Evolutionary conservation across 2,329 filamentous ascomycete genomes (phyloP), one percentile per base, ranked within the genome.

Genomic region (Biscogniauxia mediterranea): DNA sequence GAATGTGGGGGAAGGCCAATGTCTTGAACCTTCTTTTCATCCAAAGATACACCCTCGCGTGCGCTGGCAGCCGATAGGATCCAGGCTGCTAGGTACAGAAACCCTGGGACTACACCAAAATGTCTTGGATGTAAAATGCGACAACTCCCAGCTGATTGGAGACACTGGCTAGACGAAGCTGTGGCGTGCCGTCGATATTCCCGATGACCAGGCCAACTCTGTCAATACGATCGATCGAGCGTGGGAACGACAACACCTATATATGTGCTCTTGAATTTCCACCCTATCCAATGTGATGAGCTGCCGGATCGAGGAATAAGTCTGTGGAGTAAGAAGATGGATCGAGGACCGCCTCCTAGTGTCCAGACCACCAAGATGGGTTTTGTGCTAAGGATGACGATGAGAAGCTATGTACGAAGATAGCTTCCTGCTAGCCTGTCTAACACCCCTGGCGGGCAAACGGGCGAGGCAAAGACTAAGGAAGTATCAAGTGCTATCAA

Each of bases 91-190:
- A 46, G 38, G 15, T 55, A 64, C 63, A 68, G 65, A 62, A 52
- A 68, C 63, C 63, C 69, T 57, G 60, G 59, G 63, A 68, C 38
- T 50, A 55, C 60, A 56, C 63, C 68, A 57, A 56, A 64, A 64
- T 69, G 69, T 71, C 68, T 71, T 66, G 68, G 65, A 64, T 64
- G 61, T 54, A 64, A 64, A 64, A 60, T 58, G 61, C 62, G 63
- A 58, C 59, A 57, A 55, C 57, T 51, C 23, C 57, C 56, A 65
- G 61, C 62, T 69, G 69, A 69, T 69, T 69, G 68, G 67, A 64
- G 67, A 64, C 61, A 64, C 58, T 55, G 38, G 62, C 60, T 63
- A 64, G 58, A 60, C 63, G 61, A 60, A 64, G 64, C 63, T 70
- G 68, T 69, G 60, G 69, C 63, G 63, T 64, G 66, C 62, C 67